Evolutionary conservation across 2,329 filamentous ascomycete genomes (phyloP).

Genomic region (Fusarium falciforme): DNA sequence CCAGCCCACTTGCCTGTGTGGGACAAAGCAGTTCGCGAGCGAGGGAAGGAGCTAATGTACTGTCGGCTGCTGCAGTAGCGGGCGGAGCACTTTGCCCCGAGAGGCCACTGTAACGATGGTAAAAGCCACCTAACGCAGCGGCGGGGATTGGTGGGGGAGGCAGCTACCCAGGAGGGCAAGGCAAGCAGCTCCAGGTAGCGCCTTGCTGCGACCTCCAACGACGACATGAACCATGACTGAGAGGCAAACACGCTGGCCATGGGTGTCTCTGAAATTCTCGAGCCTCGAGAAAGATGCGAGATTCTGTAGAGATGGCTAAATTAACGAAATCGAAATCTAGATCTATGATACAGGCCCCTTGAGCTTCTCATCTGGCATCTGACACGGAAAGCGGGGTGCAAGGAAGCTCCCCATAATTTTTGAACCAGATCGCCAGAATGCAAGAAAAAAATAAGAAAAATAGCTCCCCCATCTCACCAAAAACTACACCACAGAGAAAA

Average conservation of each 20-base stretch:
- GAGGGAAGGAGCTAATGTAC: constrained; percentile 37
- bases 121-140: constrained; percentile 26
- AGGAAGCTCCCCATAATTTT: constrained; percentile 41
- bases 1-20: constrained; percentile 10
- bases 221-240: background rate
- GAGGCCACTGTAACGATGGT: constrained; percentile 30
- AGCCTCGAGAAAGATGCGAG: background rate
- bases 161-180: constrained; percentile 34
- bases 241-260: background rate
- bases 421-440: constrained; percentile 37
- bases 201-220: background rate
- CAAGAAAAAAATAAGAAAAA: constrained; percentile 12
- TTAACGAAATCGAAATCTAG: background rate
- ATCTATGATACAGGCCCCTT: background rate
- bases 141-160: constrained; percentile 40
- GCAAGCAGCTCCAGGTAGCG: constrained; percentile 14
- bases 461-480: constrained; percentile 29
- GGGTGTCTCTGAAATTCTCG: background rate
- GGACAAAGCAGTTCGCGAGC: constrained; percentile 30
- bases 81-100: constrained; percentile 44
- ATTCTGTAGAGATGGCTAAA: background rate
- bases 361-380: constrained; percentile 22
- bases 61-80: constrained; percentile 42
- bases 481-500: background rate
- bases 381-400: constrained; percentile 32